phyloP scores from a whole-genome alignment of 805 yeast genomes.

The Yamadazyma takamatsuzukensis region DNA sequence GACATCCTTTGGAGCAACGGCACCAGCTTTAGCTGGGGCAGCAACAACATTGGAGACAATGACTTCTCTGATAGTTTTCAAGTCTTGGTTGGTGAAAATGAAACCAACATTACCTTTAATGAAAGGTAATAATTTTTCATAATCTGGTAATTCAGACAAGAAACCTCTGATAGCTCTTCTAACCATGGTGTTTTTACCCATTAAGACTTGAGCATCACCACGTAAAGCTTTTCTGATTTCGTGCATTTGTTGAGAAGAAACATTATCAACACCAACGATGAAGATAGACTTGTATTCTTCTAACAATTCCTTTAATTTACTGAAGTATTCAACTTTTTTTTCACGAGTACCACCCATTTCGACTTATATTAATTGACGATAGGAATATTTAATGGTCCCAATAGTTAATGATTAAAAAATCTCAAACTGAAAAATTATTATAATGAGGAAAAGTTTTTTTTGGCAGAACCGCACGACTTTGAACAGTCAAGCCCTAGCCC shows the following conservation, averaged over 20 bases:
- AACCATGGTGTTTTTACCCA: conserved; percentile 99
- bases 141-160: conserved; percentile 90
- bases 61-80: conserved; percentile 86
- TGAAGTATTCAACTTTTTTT: conserved; percentile 93
- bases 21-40: conserved; percentile 99
- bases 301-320: conserved; percentile 90
- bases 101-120: conserved; percentile 99
- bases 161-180: conserved; percentile 99
- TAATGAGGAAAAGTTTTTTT: background rate
- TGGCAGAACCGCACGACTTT: too few relatives aligned
- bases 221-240: conserved; percentile 97
- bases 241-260: conserved; percentile 99
- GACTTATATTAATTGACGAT: conserved; percentile 64
- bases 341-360: conserved; percentile 99
- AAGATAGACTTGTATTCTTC: conserved; percentile 97
- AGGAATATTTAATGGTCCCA: conserved; percentile 86
- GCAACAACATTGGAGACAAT: conserved; percentile 93
- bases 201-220: conserved; percentile 89
- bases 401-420: conserved; percentile 10
- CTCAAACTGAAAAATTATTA: conserved; percentile 2
- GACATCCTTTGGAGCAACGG: conserved; percentile 96
- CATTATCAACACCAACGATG: conserved; percentile 99
- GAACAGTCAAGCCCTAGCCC: conserved; percentile 10
- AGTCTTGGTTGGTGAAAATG: conserved; percentile 96
- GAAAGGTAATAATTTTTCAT: conserved; percentile 90